phyloP scores from a whole-genome alignment of 768 basidiomycete genomes.

The Collybia nuda region DNA sequence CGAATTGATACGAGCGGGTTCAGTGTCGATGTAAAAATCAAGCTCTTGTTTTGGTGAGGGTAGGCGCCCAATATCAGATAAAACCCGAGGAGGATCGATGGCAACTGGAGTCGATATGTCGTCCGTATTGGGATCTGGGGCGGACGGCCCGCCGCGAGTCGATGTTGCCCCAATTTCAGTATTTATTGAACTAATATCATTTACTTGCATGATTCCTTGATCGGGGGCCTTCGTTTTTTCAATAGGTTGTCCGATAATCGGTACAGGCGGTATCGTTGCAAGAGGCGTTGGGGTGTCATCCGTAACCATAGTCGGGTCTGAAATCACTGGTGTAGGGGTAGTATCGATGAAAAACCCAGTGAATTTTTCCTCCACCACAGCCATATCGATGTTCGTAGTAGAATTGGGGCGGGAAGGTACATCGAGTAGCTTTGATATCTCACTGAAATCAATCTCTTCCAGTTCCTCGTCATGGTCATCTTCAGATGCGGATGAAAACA shows the following conservation, averaged over 20 bases:
- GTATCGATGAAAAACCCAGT: constrained; percentile 29
- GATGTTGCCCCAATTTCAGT: no score
- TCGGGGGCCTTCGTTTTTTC: background rate
- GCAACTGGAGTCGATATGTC: background rate
- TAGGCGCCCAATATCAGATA: background rate
- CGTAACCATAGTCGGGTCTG: background rate
- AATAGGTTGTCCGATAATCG: background rate
- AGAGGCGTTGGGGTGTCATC: background rate
- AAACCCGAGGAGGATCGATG: background rate
- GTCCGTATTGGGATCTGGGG: no score
- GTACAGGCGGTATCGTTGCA: background rate
- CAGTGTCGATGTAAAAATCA: constrained; percentile 41
- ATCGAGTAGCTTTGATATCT: constrained; percentile 48
- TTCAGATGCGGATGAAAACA: constrained; percentile 24
- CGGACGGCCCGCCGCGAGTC: no score
- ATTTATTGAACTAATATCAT: no score
- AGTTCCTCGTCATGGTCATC: constrained; percentile 36
- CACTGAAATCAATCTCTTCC: constrained; percentile 68
- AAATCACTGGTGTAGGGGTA: background rate
- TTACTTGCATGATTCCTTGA: background rate
- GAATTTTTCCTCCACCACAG: constrained; percentile 31
- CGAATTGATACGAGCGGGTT: constrained; percentile 22
- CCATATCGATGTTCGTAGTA: constrained; percentile 9
- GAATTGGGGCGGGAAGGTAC: constrained; percentile 14
- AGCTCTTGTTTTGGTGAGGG: background rate